phyloP scores from a whole-genome alignment of 495 filamentous ascomycete species.

The Aspergillus hancockii region DNA sequence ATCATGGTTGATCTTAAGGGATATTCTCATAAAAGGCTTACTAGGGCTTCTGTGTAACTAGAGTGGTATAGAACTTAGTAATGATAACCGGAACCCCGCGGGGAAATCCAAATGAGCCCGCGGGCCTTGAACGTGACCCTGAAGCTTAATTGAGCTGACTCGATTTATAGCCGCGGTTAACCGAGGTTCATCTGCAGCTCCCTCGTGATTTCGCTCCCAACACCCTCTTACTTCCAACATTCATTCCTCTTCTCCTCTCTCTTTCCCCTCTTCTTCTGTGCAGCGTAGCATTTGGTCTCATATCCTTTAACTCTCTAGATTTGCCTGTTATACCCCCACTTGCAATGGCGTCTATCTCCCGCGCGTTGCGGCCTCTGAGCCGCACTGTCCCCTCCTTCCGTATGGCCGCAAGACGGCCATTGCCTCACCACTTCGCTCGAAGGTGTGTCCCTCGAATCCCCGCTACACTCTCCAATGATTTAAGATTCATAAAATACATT shows the following conservation, averaged over 20 bases:
- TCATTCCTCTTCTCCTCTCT: constrained; percentile 14
- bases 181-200: constrained; percentile 32
- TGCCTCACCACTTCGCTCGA: constrained; percentile 43
- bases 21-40: too few species aligned
- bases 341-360: constrained; percentile 70
- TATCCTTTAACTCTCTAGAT: neutral
- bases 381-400: constrained; percentile 54
- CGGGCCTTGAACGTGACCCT: too few species aligned
- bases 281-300: neutral
- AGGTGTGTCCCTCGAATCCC: constrained; percentile 31
- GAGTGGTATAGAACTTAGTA: too few species aligned
- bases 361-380: constrained; percentile 67
- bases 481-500: neutral
- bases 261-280: constrained; percentile 10
- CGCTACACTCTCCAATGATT: neutral
- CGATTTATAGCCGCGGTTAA: constrained; percentile 59
- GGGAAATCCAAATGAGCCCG: too few species aligned
- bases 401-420: constrained; percentile 43
- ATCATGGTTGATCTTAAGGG: too few species aligned
- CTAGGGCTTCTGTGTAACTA: too few species aligned
- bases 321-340: constrained; percentile 5
- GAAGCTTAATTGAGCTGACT: constrained; percentile 27
- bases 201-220: constrained; percentile 35
- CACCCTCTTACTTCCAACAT: constrained; percentile 13
- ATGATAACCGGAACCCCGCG: too few species aligned